Base-by-base conservation (phyloP, 768 basidiomycete species). In the Boletus insuetus region DNA sequence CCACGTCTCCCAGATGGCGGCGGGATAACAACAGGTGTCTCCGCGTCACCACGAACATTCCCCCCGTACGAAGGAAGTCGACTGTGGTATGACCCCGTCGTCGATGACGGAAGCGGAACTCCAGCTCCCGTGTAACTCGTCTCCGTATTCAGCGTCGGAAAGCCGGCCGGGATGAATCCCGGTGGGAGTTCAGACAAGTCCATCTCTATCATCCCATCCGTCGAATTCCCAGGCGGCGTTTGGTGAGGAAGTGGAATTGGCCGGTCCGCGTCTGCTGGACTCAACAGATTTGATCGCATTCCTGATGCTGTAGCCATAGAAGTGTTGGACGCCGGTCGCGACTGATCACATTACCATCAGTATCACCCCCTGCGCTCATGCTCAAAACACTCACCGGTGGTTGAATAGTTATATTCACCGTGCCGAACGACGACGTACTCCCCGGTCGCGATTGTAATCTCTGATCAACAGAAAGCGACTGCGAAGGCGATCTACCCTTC, bases 251-350 rank as follows among this genome's bases (percentile, higher is more conserved):
- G 69, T 8, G 75, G 68, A n/a, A 73, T 40, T 0, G 69, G 69
- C n/a, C 72, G 64, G 32, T 74, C 73, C 4, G 75, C 76, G 42
- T 77, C 76, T 6, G 69, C 74, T 41, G 74, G 73, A 48, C 74
- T 76, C n/a, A 77, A 60, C 49, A 74, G 60, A 38, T 73, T 34
- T 4, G 66, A 2, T 38, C 70, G 65, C 29, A 64, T 65, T 3
- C 64, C 58, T 16, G 70, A 58, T 4, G 44, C 52, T 10, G 66
- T 65, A 5, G 62, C 31, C 42, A 57, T 66, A 38, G 75, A 76
- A 7, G 61, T 62, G 46, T 72, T 66, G 7, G 75, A 77, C 24
- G 73, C 69, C 4, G 75, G 74, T 26, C 75, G 73, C 24, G 75
- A 76, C 73, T 76, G 43, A n/a, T 37, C 56, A 31, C 46, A 19